These are phyloP conservation scores for Hypoxylon crocopeplum DNA, from an alignment of 495 filamentous ascomycete species.

Conservation along the genomic window DNA sequence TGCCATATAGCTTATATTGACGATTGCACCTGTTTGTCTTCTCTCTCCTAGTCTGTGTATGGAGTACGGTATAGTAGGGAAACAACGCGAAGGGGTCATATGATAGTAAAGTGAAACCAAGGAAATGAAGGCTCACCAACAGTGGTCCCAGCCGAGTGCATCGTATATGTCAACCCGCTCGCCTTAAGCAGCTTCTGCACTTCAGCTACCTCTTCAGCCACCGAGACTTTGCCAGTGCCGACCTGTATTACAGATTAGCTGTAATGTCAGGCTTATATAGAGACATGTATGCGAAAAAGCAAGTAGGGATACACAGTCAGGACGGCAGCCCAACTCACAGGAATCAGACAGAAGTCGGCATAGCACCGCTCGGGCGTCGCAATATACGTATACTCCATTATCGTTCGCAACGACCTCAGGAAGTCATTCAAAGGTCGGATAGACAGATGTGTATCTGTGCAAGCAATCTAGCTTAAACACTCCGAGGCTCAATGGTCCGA, in stretches of 20 bases:
- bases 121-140: slow-evolving; percentile 68
- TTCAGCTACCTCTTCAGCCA: slow-evolving; percentile 84
- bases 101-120: neutral
- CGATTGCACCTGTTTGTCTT: too few relatives aligned
- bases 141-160: slow-evolving; percentile 94
- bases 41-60: too few relatives aligned
- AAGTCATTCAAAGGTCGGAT: neutral
- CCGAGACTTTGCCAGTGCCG: slow-evolving; percentile 81
- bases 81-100: too few relatives aligned
- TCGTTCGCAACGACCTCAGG: neutral
- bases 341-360: slow-evolving; percentile 85
- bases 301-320: neutral
- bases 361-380: slow-evolving; percentile 71
- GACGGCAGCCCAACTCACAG: slow-evolving; percentile 53
- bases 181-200: slow-evolving; percentile 86
- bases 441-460: neutral
- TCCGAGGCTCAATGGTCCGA: too few relatives aligned
- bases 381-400: slow-evolving; percentile 51
- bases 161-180: slow-evolving; percentile 78
- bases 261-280: neutral
- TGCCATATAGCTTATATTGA: too few relatives aligned
- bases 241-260: slow-evolving; percentile 56
- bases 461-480: too few relatives aligned
- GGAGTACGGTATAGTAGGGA: too few relatives aligned
- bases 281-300: neutral